A percentile compares a stretch with the other conserved stretches of the same genome.
Conservation (phyloP, 257 asterid species). For the Nicotiana noctiflora region DNA sequence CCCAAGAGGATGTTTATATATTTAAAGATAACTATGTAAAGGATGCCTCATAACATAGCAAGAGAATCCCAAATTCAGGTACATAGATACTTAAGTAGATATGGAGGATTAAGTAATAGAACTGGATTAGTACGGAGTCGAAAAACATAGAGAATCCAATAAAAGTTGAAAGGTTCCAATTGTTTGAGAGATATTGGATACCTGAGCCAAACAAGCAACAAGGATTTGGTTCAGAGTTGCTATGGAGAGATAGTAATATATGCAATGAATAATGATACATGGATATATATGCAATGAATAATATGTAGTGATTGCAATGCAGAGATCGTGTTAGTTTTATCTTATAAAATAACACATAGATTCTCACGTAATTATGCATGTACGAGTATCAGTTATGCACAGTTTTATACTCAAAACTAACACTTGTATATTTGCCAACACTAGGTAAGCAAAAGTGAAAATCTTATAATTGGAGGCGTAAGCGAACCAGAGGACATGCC, state of each 20-base stretch:
- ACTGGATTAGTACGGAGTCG: not conserved
- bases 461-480: constrained; percentile 63
- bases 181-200: not conserved
- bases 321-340: not conserved
- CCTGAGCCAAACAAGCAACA: not conserved
- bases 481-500: constrained; percentile 40
- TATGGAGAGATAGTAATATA: not conserved
- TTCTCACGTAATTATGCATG: not conserved
- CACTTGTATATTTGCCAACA: not conserved
- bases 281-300: too few species aligned
- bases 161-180: not conserved
- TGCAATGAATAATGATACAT: too few species aligned
- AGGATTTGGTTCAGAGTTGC: not conserved
- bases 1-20: too few species aligned
- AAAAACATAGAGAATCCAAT: not conserved
- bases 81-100: not conserved
- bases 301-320: not conserved
- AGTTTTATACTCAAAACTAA: not conserved
- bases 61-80: not conserved
- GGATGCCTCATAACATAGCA: not conserved
- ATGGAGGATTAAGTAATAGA: not conserved
- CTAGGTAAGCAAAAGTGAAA: not conserved
- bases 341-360: not conserved
- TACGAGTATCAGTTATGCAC: not conserved
- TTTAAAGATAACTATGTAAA: not conserved